Conservation (phyloP, 306 rosid species). For the Elaeagnus macrophylla region DNA sequence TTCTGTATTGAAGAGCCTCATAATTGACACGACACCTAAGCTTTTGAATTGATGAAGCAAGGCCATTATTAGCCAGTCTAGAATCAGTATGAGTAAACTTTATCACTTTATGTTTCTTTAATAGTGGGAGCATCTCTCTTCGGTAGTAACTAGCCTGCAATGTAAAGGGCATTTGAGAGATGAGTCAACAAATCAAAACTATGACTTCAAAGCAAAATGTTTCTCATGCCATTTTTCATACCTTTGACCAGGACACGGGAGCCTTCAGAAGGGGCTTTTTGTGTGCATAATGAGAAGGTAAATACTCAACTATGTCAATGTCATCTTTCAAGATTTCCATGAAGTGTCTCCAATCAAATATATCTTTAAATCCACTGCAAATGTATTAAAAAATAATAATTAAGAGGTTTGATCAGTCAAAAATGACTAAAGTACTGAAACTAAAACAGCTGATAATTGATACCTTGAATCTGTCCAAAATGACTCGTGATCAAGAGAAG, state of each 20-base stretch:
- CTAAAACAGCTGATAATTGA: neutral
- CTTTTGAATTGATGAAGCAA: slow-evolving; percentile 73
- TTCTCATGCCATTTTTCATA: slow-evolving; percentile 17
- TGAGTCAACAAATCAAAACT: slow-evolving; percentile 2
- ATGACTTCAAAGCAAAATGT: neutral
- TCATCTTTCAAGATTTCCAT: slow-evolving; percentile 60
- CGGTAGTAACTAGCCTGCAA: slow-evolving; percentile 92
- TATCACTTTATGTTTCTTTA: slow-evolving; percentile 58
- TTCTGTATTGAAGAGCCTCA: slow-evolving; percentile 59
- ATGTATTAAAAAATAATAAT: neutral
- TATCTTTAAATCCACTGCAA: slow-evolving; percentile 91
- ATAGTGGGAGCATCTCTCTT: slow-evolving; percentile 57
- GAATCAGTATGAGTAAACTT: slow-evolving; percentile 86
- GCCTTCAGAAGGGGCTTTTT: slow-evolving; percentile 60
- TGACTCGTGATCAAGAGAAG: slow-evolving; percentile 83
- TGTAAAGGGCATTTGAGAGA: slow-evolving; percentile 21
- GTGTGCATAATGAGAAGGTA: slow-evolving; percentile 53
- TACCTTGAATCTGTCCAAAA: slow-evolving; percentile 99
- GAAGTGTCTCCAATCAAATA: slow-evolving; percentile 95
- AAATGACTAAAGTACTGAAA: neutral
- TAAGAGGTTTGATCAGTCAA: slow-evolving; percentile 14
- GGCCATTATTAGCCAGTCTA: slow-evolving; percentile 79
- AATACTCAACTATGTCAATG: slow-evolving; percentile 60
- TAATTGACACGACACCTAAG: slow-evolving; percentile 87
- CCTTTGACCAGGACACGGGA: slow-evolving; percentile 99